Base-by-base conservation (phyloP, 2,329 filamentous ascomycete species). In the Arthrocladium fulminans region DNA sequence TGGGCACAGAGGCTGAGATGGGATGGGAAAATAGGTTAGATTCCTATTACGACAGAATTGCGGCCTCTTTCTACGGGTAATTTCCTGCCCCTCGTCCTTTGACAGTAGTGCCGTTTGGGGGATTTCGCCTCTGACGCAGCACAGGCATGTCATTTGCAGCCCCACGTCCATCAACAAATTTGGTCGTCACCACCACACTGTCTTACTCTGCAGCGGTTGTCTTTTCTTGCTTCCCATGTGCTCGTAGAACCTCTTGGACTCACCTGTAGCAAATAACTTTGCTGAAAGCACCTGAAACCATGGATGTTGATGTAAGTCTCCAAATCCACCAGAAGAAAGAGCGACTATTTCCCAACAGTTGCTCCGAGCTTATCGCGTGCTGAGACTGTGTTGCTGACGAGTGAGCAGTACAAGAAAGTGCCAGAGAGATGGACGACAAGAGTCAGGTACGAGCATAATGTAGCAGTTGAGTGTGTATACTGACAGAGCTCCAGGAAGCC, bases 401-500 rank as follows among this genome's bases (percentile, higher is more conserved):
- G 17, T 15, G n/a, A 19, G 19, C 17, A 47, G 32, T 38, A 47
- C 32, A 19, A 47, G 13, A 15, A 23, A 20, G 34, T 47, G 22
- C 44, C 44, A 22, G 44, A 47, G 34, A 23, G 44, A 47, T 47
- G 44, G 44, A 47, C 44, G 34, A 47, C 44, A 7, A 38, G 44
- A 27, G 22, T 29, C 44, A 47, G 44, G 44, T 47, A 47, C 8
- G n/a, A 3, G 27, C 20, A 17, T 23, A 7, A 32, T 22, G n/a
- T 17, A 8, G 10, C 12, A 9, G 8, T 24, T 3, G 13, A 38
- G 25, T 6, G n/a, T 10, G 15, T 6, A 7, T n/a, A 30, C 22
- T 42, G 29, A 48, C 27, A n/a, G 30, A n/a, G 12, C 19, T 32
- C n/a, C 67, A 75, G 61, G 43, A 84, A 47, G 34, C 81, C 80